phyloP scores from a whole-genome alignment of 2,329 filamentous ascomycete species.

The Colletotrichum sp. region DNA sequence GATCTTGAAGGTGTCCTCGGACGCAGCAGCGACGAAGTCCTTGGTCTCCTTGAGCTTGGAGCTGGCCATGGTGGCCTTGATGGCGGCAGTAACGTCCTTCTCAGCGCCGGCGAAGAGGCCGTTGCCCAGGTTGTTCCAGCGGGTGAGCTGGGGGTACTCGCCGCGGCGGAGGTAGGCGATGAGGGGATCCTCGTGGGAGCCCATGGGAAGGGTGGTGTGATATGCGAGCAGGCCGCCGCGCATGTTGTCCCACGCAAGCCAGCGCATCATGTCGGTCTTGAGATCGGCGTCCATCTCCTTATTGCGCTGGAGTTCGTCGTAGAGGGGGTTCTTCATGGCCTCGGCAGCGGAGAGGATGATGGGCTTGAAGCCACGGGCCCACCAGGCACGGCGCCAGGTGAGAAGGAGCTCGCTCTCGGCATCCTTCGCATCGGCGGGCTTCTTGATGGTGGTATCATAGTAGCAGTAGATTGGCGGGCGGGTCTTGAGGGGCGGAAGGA shows the following conservation, averaged over 20 bases:
- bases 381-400: conserved; percentile 93
- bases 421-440: conserved; percentile 67
- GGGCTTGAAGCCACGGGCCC: conserved; percentile 89
- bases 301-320: conserved; percentile 68
- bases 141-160: conserved; percentile 74
- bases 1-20: conserved; percentile 64
- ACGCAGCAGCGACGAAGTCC: conserved; percentile 66
- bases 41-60: conserved; percentile 61
- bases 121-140: conserved; percentile 73
- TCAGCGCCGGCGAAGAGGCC: conserved; percentile 77
- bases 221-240: conserved; percentile 81
- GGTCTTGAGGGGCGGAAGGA: conserved; percentile 77
- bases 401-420: conserved; percentile 82
- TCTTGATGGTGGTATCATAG: conserved; percentile 73
- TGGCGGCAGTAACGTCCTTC: conserved; percentile 64
- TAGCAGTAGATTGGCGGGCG: conserved; percentile 88
- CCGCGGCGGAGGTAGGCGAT: conserved; percentile 77
- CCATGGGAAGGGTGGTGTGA: conserved; percentile 86
- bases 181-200: conserved; percentile 71
- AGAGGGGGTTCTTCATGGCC: conserved; percentile 82
- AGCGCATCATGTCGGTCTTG: conserved; percentile 76
- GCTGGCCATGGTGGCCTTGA: conserved; percentile 64
- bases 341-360: conserved; percentile 81
- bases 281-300: conserved; percentile 65
- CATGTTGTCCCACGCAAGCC: conserved; percentile 94